phyloP scores from a whole-genome alignment of 179 eudicot species.

The Patellifolia procumbens region DNA sequence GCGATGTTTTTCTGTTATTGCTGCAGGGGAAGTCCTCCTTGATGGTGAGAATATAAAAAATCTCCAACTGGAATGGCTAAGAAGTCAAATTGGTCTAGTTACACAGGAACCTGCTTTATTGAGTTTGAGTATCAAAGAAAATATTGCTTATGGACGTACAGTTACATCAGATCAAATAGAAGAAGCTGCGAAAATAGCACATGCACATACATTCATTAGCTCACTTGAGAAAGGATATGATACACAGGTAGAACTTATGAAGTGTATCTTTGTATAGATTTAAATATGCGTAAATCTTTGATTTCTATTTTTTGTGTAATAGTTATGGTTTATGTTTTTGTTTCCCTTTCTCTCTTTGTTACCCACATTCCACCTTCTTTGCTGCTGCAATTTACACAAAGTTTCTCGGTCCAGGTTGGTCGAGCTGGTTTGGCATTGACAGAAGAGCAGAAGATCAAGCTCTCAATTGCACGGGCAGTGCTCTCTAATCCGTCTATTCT shows the following conservation, averaged over 20 bases:
- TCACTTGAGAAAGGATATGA: constrained; percentile 92
- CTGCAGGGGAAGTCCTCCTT: constrained; percentile 91
- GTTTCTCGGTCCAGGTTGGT: constrained; percentile 63
- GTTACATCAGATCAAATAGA: constrained; percentile 85
- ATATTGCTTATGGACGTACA: constrained; percentile 91
- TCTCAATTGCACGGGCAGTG: constrained; percentile 96
- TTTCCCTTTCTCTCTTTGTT: background rate
- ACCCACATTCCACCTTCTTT: background rate
- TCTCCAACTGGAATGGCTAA: constrained; percentile 91
- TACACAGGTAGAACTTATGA: constrained; percentile 65
- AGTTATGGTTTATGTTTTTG: background rate
- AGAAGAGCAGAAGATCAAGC: constrained; percentile 95
- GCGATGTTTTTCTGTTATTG: constrained; percentile 21
- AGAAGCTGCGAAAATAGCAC: constrained; percentile 98
- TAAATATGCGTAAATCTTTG: background rate
- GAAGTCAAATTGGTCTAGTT: constrained; percentile 95
- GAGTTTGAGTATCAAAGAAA: constrained; percentile 89
- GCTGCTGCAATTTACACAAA: constrained; percentile 13
- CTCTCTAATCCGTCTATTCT: constrained; percentile 93
- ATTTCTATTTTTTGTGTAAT: background rate
- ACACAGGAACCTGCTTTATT: constrained; percentile 98
- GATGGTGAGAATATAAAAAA: constrained; percentile 99
- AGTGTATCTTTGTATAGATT: constrained; percentile 8
- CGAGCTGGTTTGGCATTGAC: constrained; percentile 83
- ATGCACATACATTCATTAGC: constrained; percentile 91